Evolutionary conservation across 208 protist genomes (phyloP), one percentile per base, ranked within the genome.

Genomic region (Leishmania tarentolae): DNA sequence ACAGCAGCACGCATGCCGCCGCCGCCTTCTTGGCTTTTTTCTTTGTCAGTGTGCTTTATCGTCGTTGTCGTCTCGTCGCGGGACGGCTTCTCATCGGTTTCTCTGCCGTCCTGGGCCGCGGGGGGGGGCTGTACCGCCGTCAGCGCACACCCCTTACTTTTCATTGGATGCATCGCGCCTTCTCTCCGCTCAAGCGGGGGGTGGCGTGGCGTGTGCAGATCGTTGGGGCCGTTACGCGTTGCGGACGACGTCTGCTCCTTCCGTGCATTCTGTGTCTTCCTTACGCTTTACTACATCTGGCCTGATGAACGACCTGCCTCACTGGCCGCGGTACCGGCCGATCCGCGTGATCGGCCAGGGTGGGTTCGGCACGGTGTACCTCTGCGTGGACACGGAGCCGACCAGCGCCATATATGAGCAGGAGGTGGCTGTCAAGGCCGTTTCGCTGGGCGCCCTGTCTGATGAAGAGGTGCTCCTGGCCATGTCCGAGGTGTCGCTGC

Each of bases 401-500:
- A 83, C 66, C 42, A 88, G 75, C 37, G 1, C 24, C 31, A 24
- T 56, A 24, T 76, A 78, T 66, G 47, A 11, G 56, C 65, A 72
- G 84, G 70, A 83, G 17, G 93, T 97, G 6, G 94, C 93, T 3
- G 90, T 97, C 21, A 97, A 97, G 85, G 88, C 88, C 13, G 84
- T 97, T 42, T 83, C 87, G 17, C 76, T 96, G 31, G 53, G 46
- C 35, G 47, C 56, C 31, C 84, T 96, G n/a, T 86, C 86, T 0
- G 92, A 95, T 53, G 87, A 87, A 15, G 93, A 96, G 76, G 86
- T 91, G 73, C 76, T 80, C 9, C 84, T 95, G 42, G 90, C 90
- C 50, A 95, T 96, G 93, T 91, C 88, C 17, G 95, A 98, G 88
- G 91, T 93, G 11, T 87, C 90, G 2, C 84, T 98, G 50, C 84